Percentiles rank a stretch among this genome's conserved stretches.
Conservation (phyloP, 1,284 basidiomycete species). For the Leccinum fallax region DNA sequence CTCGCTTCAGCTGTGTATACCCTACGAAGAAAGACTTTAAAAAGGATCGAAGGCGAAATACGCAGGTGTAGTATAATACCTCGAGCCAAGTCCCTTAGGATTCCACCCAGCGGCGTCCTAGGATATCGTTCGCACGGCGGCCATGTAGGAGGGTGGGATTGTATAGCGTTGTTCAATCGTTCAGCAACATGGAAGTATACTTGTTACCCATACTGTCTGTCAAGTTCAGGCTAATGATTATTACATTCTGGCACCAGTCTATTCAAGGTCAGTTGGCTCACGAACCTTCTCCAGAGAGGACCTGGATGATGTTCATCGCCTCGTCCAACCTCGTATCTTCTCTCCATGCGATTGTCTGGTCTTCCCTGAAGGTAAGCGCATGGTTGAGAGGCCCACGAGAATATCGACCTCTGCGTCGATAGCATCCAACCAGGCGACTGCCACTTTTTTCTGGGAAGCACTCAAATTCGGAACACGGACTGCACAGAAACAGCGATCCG, state of each 20-base stretch:
- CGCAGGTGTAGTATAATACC: not conserved
- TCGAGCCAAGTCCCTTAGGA: not conserved
- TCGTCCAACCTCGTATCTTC: slow-evolving; percentile 53
- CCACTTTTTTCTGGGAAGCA: slow-evolving; percentile 19
- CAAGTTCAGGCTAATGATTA: not conserved
- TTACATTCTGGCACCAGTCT: not conserved
- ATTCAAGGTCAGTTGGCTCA: not conserved
- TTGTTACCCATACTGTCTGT: not conserved
- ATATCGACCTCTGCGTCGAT: slow-evolving; percentile 49
- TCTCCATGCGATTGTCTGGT: slow-evolving; percentile 54
- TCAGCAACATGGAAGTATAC: not conserved
- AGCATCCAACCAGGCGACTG: slow-evolving; percentile 38
- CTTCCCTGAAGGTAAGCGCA: slow-evolving; percentile 51
- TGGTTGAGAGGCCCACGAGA: slow-evolving; percentile 38
- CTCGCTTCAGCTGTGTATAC: slow-evolving; percentile 59
- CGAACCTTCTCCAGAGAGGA: slow-evolving; percentile 35
- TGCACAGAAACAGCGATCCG: slow-evolving; percentile 58
- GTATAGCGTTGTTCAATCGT: not conserved
- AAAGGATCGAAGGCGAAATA: slow-evolving; percentile 32
- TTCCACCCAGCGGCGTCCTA: not conserved
- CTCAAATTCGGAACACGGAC: slow-evolving; percentile 35
- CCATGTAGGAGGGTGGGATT: not conserved
- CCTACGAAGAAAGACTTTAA: slow-evolving; percentile 48
- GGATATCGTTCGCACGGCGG: not conserved
- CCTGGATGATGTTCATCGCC: slow-evolving; percentile 24